phyloP scores from a whole-genome alignment of 495 filamentous ascomycete species.

The Jackrogersella minutella region DNA sequence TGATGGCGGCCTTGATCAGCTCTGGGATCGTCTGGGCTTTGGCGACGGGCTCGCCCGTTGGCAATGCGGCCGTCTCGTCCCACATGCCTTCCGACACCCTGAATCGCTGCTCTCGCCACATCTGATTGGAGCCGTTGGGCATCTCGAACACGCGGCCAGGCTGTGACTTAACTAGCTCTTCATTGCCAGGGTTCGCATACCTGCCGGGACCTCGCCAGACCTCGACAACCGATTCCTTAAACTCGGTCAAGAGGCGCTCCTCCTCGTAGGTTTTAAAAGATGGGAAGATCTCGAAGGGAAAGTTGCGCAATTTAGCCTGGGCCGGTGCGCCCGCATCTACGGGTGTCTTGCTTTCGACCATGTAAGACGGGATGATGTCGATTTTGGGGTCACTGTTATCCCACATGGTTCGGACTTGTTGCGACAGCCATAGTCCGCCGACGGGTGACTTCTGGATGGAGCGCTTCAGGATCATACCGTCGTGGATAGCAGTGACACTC shows the following conservation, averaged over 20 bases:
- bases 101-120: conserved; percentile 88
- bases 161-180: conserved; percentile 69
- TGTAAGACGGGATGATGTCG: conserved; percentile 83
- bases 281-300: conserved; percentile 68
- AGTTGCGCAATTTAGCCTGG: conserved; percentile 64
- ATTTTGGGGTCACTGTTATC: conserved; percentile 76
- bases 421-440: conserved; percentile 87
- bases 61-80: conserved; percentile 75
- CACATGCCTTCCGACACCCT: conserved; percentile 86
- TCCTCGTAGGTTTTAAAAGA: conserved; percentile 85
- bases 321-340: conserved; percentile 88
- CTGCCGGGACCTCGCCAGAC: conserved; percentile 86
- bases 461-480: conserved; percentile 92
- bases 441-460: conserved; percentile 83
- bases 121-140: conserved; percentile 92
- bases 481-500: conserved; percentile 89
- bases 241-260: conserved; percentile 91
- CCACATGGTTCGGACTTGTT: conserved; percentile 85
- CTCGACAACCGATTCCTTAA: conserved; percentile 97
- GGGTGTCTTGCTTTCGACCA: conserved; percentile 82
- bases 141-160: conserved; percentile 92
- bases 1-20: conserved; percentile 78
- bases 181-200: conserved; percentile 65
- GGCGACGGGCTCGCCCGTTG: conserved; percentile 50
- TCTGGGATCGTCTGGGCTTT: conserved; percentile 78